These are phyloP conservation scores for Crithidia sp. DNA, from an alignment of 208 protist genomes.

Conservation along the genomic window DNA sequence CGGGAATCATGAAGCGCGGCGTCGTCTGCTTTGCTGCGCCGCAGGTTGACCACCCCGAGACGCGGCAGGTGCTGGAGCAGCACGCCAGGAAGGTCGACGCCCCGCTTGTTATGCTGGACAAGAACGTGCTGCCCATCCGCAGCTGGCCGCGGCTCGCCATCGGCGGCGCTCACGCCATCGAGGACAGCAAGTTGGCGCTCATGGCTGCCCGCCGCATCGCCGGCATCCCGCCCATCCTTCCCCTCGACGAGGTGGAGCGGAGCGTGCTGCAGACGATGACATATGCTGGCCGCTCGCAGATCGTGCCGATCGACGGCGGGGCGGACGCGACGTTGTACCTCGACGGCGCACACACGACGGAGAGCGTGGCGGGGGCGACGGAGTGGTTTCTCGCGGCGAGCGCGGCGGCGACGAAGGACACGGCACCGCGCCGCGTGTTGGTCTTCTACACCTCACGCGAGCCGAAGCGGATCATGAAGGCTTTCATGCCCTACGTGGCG, in stretches of 20 bases:
- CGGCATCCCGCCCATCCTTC: conserved; percentile 53
- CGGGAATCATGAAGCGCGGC: conserved; percentile 92
- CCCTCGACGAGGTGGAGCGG: conserved; percentile 68
- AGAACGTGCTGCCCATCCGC: conserved; percentile 63
- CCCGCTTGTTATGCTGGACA: conserved; percentile 67
- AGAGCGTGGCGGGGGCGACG: conserved; percentile 73
- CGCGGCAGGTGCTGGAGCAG: conserved; percentile 62
- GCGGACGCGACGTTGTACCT: conserved; percentile 68
- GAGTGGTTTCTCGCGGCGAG: conserved; percentile 86
- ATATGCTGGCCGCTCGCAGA: conserved; percentile 80
- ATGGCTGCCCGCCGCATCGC: conserved; percentile 72
- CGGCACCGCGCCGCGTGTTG: conserved; percentile 62
- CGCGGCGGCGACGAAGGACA: conserved; percentile 36
- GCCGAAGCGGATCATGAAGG: conserved; percentile 63
- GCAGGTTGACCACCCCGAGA: conserved; percentile 72
- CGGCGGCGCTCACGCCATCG: conserved; percentile 72
- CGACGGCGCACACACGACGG: conserved; percentile 89
- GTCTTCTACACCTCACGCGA: conserved; percentile 84
- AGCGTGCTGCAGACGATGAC: conserved; percentile 67
- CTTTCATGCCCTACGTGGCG: conserved; percentile 72
- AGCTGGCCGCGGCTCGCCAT: conserved; percentile 79
- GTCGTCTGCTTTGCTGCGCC: conserved; percentile 74
- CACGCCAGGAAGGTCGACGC: conserved; percentile 41
- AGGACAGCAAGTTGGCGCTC: conserved; percentile 86
- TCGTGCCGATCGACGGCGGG: conserved; percentile 52